Base-by-base conservation (phyloP, 371 early-diverging fungal species). In the Syncephalastrum sp. region DNA sequence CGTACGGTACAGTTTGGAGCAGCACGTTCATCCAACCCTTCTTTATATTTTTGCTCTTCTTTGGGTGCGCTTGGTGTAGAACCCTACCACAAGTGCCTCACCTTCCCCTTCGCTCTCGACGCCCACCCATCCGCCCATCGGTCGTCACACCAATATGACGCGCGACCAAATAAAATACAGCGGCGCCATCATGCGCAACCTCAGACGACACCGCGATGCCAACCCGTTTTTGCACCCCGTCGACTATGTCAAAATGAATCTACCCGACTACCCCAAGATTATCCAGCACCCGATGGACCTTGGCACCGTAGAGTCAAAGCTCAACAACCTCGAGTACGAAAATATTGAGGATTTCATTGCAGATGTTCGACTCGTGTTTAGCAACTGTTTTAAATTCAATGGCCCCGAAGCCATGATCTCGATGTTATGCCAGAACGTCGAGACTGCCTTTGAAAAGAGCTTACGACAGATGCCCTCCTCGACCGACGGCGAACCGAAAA, bases 231-330 rank as follows among this genome's bases (percentile, higher is more conserved):
- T 93, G 17, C 75, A 84, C 46, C 99, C 99, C 1, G 99, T 99
- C 3, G 99, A 99, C 72, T 92, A 94, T 42, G 78, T 95, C 33
- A 85, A 83, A 46, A 79, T 97, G 15, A 87, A 87, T 47, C 88
- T 99, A 16, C 99, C 98, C 3, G 96, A 94, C 64, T 99, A 99
- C 71, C 90, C 89, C 19, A 83, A 86, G 10, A 85, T 93, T 64
- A 87, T 99, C 73, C 95, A 93, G 67, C 64, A 83, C 25, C 99
- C 99, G 0, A 99, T 99, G 98, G 99, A 99, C 65, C 72, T 99
- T 6, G 87, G 90, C 10, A 99, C 99, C 0, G 89, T 98, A 16
- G 92, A 92, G 58, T 75, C 76, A 47, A 96, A 96, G 70, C 72
- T 99, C 6, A 91, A 91, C 54, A 56, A 57, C 16, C 79, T 82